These are phyloP conservation scores for Dryadomyces quercus-mongolicae DNA, from an alignment of 2,329 filamentous ascomycete species.

Conservation along the genomic window DNA sequence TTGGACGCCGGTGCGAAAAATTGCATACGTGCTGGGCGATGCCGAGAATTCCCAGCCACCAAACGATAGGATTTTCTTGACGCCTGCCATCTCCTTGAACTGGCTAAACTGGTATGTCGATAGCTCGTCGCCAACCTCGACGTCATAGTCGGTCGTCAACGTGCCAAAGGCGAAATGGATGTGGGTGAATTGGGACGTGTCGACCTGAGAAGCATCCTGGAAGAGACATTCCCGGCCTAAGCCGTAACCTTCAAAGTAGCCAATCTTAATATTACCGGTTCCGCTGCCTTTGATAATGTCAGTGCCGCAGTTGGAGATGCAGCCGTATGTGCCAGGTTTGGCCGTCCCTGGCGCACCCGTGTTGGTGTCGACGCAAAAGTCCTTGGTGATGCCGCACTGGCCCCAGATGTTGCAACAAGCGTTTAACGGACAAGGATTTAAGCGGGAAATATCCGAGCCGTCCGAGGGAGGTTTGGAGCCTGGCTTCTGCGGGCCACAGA, in stretches of 20 bases:
- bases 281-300: too few relatives aligned
- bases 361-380: slow-evolving; percentile 24
- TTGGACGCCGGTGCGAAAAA: not conserved
- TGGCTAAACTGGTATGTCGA: not conserved
- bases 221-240: slow-evolving; percentile 20
- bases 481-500: too few relatives aligned
- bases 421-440: slow-evolving; percentile 20
- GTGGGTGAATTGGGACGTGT: not conserved
- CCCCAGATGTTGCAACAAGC: slow-evolving; percentile 24
- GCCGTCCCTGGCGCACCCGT: slow-evolving; percentile 18
- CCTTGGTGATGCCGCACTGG: slow-evolving; percentile 29
- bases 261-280: too few relatives aligned
- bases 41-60: not conserved
- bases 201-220: slow-evolving; percentile 14
- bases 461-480: too few relatives aligned
- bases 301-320: slow-evolving; percentile 28
- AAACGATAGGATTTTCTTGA: not conserved
- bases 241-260: slow-evolving; percentile 25
- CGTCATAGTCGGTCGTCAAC: not conserved
- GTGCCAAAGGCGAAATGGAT: not conserved
- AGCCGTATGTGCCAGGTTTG: slow-evolving; percentile 19
- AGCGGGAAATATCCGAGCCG: too few relatives aligned
- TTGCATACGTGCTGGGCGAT: not conserved
- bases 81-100: not conserved
- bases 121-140: too few relatives aligned